A percentile compares a stretch with the other conserved stretches of the same genome.
These are phyloP conservation scores for Dryadomyces sulphureus DNA, from an alignment of 2,329 filamentous ascomycete species.

Conservation along the genomic window DNA sequence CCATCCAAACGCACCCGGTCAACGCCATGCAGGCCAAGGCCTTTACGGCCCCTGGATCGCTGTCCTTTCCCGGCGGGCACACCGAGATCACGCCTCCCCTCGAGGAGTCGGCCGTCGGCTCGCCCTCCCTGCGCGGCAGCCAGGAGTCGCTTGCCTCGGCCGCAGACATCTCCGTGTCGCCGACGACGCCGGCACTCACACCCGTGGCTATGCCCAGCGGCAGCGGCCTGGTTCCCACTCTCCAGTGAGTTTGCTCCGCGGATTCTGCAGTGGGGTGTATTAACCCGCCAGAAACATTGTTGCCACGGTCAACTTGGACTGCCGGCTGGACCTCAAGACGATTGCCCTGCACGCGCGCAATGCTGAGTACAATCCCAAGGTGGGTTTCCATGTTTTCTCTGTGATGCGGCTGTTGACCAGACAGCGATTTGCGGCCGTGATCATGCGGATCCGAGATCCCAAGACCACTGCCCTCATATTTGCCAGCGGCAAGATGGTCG, in stretches of 20 bases:
- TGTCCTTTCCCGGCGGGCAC: constrained; percentile 79
- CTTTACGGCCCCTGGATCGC: constrained; percentile 81
- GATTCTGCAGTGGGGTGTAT: constrained; percentile 13
- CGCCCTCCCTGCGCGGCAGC: background rate
- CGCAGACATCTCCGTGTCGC: too few relatives aligned
- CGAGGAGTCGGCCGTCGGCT: constrained; percentile 25
- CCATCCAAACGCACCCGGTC: constrained; percentile 78
- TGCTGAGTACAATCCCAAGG: constrained; percentile 97
- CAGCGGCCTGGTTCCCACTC: constrained; percentile 79
- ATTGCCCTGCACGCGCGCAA: constrained; percentile 97
- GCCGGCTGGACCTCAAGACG: constrained; percentile 94
- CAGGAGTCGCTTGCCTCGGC: too few relatives aligned
- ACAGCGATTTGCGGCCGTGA: constrained; percentile 94
- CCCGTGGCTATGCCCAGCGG: constrained; percentile 70
- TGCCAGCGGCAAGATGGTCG: constrained; percentile 97
- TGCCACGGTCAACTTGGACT: constrained; percentile 95
- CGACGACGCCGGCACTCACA: constrained; percentile 89
- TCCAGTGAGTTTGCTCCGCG: constrained; percentile 83
- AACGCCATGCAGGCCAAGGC: constrained; percentile 89
- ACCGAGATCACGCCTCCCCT: constrained; percentile 71
- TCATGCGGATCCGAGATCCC: constrained; percentile 98
- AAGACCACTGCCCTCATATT: constrained; percentile 98
- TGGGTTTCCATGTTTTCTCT: too few relatives aligned
- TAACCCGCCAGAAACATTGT: constrained; percentile 75
- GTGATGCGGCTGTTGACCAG: too few relatives aligned